phyloP scores from a whole-genome alignment of 2,329 filamentous ascomycete genomes.

The Teratosphaeria nubilosa region DNA sequence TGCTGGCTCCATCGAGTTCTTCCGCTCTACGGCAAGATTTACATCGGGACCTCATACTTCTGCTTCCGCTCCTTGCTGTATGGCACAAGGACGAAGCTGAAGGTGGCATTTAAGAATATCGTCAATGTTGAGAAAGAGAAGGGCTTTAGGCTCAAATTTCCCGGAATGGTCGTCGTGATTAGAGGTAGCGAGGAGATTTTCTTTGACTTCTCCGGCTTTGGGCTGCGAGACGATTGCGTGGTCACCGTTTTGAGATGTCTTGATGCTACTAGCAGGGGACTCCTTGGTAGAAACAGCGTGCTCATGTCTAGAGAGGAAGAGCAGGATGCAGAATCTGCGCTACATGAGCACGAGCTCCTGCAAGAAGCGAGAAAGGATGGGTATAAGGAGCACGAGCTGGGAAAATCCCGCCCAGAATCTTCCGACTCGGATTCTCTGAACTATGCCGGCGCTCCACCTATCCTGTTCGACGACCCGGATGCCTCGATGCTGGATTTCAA shows the following conservation, averaged over 20 bases:
- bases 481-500: conserved; percentile 89
- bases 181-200: conserved; percentile 91
- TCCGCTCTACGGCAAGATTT: conserved; percentile 92
- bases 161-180: conserved; percentile 85
- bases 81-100: conserved; percentile 82
- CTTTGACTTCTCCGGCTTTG: conserved; percentile 76
- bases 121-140: conserved; percentile 93
- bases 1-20: conserved; percentile 83
- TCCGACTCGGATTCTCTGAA: conserved; percentile 9
- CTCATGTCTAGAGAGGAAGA: conserved; percentile 56
- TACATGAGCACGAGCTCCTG: conserved; percentile 68
- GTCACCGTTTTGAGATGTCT: conserved; percentile 69
- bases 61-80: conserved; percentile 89
- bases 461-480: conserved; percentile 80
- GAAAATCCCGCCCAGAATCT: not conserved
- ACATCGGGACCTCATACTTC: conserved; percentile 76
- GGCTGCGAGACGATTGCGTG: conserved; percentile 78
- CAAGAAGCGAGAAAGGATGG: conserved; percentile 56
- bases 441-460: conserved; percentile 52
- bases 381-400: conserved; percentile 14
- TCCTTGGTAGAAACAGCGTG: conserved; percentile 51
- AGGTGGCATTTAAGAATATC: conserved; percentile 80
- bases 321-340: conserved; percentile 62
- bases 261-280: conserved; percentile 42
- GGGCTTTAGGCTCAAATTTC: conserved; percentile 84